phyloP scores from a whole-genome alignment of 495 filamentous ascomycete species.

The Talaromyces wortmannii region DNA sequence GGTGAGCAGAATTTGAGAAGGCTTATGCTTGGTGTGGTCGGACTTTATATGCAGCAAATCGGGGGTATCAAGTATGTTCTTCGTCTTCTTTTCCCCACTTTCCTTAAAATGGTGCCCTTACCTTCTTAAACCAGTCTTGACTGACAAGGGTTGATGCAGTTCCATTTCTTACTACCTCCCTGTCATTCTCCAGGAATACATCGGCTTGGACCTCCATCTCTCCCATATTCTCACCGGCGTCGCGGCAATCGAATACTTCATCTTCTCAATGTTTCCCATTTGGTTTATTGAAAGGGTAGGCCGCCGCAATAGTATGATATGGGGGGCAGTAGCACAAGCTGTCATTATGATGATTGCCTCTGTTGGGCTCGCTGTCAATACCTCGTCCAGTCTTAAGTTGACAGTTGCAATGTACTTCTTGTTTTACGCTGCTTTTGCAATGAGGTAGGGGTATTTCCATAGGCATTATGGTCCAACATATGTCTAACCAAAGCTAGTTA shows the following conservation, averaged over 20 bases:
- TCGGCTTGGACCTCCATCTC: not conserved
- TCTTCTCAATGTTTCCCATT: not conserved
- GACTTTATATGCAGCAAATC: not conserved
- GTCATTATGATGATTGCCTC: not conserved
- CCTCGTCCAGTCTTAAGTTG: not conserved
- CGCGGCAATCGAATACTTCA: not conserved
- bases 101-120: not conserved
- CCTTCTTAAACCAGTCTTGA: not conserved
- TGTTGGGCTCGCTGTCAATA: not conserved
- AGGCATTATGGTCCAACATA: no score
- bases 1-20: no score
- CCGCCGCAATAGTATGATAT: not conserved
- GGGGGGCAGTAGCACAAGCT: not conserved
- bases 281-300: not conserved
- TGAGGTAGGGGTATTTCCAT: not conserved
- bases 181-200: not conserved
- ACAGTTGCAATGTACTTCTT: not conserved
- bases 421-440: not conserved
- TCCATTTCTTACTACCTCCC: not conserved
- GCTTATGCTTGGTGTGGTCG: no score
- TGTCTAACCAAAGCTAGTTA: no score
- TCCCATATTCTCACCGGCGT: not conserved
- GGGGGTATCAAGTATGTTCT: not conserved
- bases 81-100: no score
- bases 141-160: not conserved